These are phyloP conservation scores for Pholiota microspora DNA, from an alignment of 768 basidiomycete genomes.

Conservation along the genomic window DNA sequence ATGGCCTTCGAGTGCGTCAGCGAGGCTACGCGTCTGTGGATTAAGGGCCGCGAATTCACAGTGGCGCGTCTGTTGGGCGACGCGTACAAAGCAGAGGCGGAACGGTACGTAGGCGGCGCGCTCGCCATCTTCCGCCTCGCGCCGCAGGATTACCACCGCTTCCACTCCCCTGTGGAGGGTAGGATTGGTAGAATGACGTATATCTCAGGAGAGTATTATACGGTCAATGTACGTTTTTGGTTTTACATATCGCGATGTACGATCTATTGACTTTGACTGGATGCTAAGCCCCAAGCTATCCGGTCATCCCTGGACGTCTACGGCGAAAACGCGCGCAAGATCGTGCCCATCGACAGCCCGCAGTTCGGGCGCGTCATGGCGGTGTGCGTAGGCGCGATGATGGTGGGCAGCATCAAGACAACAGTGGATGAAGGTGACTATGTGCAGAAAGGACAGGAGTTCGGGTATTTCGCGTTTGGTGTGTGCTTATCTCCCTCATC, in stretches of 20 bases:
- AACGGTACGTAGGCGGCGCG: slow-evolving; percentile 76
- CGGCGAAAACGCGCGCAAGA: slow-evolving; percentile 90
- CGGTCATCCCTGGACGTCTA: slow-evolving; percentile 89
- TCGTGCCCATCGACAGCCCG: slow-evolving; percentile 88
- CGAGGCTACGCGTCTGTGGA: slow-evolving; percentile 91
- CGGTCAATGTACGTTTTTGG: slow-evolving; percentile 72
- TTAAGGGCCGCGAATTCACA: slow-evolving; percentile 94
- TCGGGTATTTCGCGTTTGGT: slow-evolving; percentile 97
- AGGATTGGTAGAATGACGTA: slow-evolving; percentile 78
- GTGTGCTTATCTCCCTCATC: slow-evolving; percentile 22
- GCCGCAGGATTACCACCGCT: slow-evolving; percentile 95
- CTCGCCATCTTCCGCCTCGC: slow-evolving; percentile 90
- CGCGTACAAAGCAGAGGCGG: slow-evolving; percentile 63
- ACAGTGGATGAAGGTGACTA: slow-evolving; percentile 83
- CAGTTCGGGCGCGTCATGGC: slow-evolving; percentile 91
- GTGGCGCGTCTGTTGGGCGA: slow-evolving; percentile 80
- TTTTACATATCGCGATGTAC: neutral
- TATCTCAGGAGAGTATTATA: slow-evolving; percentile 92
- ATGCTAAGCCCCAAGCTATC: slow-evolving; percentile 84
- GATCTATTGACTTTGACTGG: slow-evolving; percentile 2
- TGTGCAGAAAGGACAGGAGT: slow-evolving; percentile 83
- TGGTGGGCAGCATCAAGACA: slow-evolving; percentile 88
- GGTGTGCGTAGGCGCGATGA: slow-evolving; percentile 92
- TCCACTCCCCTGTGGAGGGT: slow-evolving; percentile 86
- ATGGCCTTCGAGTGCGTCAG: slow-evolving; percentile 88